phyloP scores from a whole-genome alignment of 352 stramenopile species.

The Halophytophthora polymorphica region DNA sequence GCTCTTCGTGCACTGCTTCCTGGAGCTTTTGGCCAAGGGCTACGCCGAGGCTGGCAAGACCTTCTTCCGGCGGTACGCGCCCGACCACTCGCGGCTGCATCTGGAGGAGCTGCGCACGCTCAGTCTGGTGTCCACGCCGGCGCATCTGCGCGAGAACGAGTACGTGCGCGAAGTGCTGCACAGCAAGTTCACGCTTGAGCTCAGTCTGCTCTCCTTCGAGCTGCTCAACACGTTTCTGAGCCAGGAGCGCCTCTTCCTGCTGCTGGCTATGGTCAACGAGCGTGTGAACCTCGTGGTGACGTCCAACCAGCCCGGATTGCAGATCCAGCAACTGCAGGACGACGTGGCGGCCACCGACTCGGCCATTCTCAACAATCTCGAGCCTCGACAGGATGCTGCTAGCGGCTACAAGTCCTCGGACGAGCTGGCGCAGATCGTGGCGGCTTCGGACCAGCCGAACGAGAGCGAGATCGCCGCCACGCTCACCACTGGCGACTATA shows the following conservation, averaged over 20 bases:
- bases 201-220: conserved; percentile 83
- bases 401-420: conserved; percentile 54
- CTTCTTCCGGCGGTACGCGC: conserved; percentile 60
- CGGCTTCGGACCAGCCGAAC: conserved; percentile 44
- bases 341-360: conserved; percentile 9
- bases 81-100: conserved; percentile 69
- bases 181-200: conserved; percentile 81
- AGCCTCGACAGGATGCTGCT: conserved; percentile 23
- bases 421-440: conserved; percentile 53
- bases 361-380: conserved; percentile 39
- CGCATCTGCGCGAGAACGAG: conserved; percentile 69
- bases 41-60: conserved; percentile 40
- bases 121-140: conserved; percentile 54
- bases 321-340: conserved; percentile 65
- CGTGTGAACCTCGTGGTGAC: conserved; percentile 74
- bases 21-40: conserved; percentile 74
- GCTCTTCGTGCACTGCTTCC: conserved; percentile 80
- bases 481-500: conserved; percentile 60
- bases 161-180: conserved; percentile 76
- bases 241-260: conserved; percentile 70
- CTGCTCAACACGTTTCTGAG: conserved; percentile 78
- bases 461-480: conserved; percentile 69
- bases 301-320: conserved; percentile 65
- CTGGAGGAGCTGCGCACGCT: conserved; percentile 66
- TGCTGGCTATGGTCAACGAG: conserved; percentile 78